These are phyloP conservation scores for Actinomortierella wolfii DNA, from an alignment of 371 early-diverging fungal species.

Conservation along the genomic window DNA sequence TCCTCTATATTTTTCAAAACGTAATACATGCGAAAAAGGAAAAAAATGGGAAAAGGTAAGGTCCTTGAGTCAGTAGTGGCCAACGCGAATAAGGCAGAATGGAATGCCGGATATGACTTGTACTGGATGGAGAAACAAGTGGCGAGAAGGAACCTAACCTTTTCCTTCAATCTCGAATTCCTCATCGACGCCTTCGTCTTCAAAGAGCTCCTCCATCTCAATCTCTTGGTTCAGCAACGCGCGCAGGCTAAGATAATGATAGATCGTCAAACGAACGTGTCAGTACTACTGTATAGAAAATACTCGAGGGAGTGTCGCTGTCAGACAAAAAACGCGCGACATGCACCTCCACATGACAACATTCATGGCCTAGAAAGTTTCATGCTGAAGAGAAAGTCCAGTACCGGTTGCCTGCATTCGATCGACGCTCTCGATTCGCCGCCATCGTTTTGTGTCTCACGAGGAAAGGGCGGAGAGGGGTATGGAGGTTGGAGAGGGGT, in stretches of 20 bases:
- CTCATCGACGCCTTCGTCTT: conserved; percentile 60
- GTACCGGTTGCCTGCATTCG: conserved; percentile 69
- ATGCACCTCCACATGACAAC: no score
- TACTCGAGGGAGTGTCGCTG: no score
- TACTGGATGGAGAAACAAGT: neutral
- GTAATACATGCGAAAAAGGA: conserved; percentile 6
- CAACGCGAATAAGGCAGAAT: no score
- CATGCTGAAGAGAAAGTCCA: conserved; percentile 1
- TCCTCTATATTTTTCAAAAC: conserved; percentile 28
- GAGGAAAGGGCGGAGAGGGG: no score
- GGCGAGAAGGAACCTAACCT: conserved; percentile 4
- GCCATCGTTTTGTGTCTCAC: conserved; percentile 30
- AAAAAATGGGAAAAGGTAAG: conserved; percentile 7
- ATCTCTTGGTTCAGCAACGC: conserved; percentile 60
- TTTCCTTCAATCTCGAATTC: conserved; percentile 55
- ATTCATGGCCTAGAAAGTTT: neutral
- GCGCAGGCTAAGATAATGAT: conserved; percentile 50
- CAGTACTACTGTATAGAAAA: no score
- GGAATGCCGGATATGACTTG: neutral
- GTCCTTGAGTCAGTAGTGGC: no score
- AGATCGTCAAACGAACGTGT: neutral
- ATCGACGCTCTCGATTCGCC: conserved; percentile 53
- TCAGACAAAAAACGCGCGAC: no score
- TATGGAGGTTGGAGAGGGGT: no score
- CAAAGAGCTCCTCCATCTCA: conserved; percentile 67